phyloP scores from a whole-genome alignment of 495 filamentous ascomycete genomes.

The Hypoxylon lienhwacheense region DNA sequence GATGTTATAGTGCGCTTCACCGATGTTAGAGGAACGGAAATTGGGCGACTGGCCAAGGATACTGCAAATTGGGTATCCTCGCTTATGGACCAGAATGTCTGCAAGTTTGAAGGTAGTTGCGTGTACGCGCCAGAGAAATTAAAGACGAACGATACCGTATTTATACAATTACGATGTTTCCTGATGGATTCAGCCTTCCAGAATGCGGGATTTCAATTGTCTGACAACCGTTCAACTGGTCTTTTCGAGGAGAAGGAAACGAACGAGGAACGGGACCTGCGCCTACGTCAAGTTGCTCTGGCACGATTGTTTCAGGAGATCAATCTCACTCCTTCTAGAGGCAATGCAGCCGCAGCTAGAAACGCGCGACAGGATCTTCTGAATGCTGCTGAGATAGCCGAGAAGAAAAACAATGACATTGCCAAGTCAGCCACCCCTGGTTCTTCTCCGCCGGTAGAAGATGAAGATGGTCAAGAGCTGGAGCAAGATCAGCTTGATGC shows the following conservation, averaged over 20 bases:
- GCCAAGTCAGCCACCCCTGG: conserved; percentile 42
- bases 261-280: conserved; percentile 77
- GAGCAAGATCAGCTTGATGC: conserved; percentile 95
- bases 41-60: conserved; percentile 88
- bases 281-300: conserved; percentile 83
- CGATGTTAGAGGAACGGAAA: conserved; percentile 73
- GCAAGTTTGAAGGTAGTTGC: conserved; percentile 81
- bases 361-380: conserved; percentile 81
- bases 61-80: conserved; percentile 93
- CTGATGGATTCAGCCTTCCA: conserved; percentile 74
- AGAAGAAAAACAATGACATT: conserved; percentile 68
- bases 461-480: conserved; percentile 87
- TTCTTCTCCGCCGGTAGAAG: conserved; percentile 55
- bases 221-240: conserved; percentile 69
- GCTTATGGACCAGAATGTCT: conserved; percentile 88
- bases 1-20: conserved; percentile 96
- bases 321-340: conserved; percentile 71
- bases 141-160: conserved; percentile 89
- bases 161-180: conserved; percentile 81
- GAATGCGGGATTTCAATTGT: conserved; percentile 55
- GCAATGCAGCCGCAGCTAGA: conserved; percentile 73
- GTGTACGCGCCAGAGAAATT: conserved; percentile 87
- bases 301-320: conserved; percentile 90
- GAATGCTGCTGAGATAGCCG: conserved; percentile 80
- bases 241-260: conserved; percentile 76